phyloP scores from a whole-genome alignment of 495 filamentous ascomycete species.

The Cercophora scortea region DNA sequence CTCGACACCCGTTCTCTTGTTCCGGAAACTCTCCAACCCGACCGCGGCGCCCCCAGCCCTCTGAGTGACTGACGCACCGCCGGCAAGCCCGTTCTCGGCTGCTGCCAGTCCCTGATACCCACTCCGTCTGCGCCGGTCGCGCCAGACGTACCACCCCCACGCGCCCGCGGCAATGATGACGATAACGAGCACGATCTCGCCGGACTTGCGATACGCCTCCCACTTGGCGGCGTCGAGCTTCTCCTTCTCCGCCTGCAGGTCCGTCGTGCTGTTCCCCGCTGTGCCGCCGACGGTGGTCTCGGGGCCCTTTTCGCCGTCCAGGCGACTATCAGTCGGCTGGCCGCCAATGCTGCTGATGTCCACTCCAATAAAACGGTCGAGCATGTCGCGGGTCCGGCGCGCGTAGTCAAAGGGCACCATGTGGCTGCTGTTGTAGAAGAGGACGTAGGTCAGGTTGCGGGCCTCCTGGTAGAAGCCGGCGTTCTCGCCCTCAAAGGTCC shows the following conservation, averaged over 20 bases:
- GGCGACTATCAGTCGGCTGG: slow-evolving; percentile 68
- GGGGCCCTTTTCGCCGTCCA: slow-evolving; percentile 84
- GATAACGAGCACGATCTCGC: slow-evolving; percentile 80
- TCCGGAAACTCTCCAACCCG: slow-evolving; percentile 43
- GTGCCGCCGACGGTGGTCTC: slow-evolving; percentile 77
- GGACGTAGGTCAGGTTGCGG: slow-evolving; percentile 88
- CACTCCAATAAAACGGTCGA: slow-evolving; percentile 90
- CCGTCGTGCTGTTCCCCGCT: slow-evolving; percentile 63
- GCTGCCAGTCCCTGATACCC: slow-evolving; percentile 47
- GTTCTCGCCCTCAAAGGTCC: slow-evolving; percentile 86
- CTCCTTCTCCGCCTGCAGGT: slow-evolving; percentile 61
- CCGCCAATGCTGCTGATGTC: slow-evolving; percentile 91
- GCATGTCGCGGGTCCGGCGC: slow-evolving; percentile 85
- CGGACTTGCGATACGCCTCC: slow-evolving; percentile 86
- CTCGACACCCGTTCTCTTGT: slow-evolving; percentile 50
- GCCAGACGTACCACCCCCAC: slow-evolving; percentile 86
- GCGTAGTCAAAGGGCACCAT: slow-evolving; percentile 97
- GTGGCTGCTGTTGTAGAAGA: slow-evolving; percentile 92
- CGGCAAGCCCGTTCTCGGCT: slow-evolving; percentile 13
- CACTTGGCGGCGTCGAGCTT: slow-evolving; percentile 81
- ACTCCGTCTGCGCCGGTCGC: slow-evolving; percentile 52
- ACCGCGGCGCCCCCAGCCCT: slow-evolving; percentile 14
- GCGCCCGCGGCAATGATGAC: slow-evolving; percentile 67
- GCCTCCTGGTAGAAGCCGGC: slow-evolving; percentile 92
- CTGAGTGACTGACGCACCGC: slow-evolving; percentile 3